phyloP scores from a whole-genome alignment of 768 basidiomycete species.

The Cystofilobasidium macerans region DNA sequence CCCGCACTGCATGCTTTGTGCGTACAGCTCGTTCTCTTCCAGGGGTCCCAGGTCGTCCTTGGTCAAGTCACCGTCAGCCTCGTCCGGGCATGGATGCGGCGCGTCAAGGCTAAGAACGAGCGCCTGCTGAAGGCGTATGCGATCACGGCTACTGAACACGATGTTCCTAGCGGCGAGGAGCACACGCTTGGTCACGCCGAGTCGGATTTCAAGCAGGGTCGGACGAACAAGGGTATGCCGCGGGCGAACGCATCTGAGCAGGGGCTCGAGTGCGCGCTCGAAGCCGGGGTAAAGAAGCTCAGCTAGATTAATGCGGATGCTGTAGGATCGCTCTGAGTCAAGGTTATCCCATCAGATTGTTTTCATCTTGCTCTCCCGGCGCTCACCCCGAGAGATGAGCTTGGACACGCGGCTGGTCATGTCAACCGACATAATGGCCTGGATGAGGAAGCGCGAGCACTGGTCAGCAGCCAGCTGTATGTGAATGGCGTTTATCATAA shows the following conservation, averaged over 20 bases:
- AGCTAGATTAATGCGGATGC: too few species aligned
- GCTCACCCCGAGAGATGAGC: neutral
- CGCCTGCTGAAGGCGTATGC: neutral
- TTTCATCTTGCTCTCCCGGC: neutral
- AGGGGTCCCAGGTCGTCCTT: slow-evolving; percentile 32
- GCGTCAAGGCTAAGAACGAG: slow-evolving; percentile 21
- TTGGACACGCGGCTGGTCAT: neutral
- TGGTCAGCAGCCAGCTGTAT: neutral
- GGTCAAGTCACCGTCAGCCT: slow-evolving; percentile 31
- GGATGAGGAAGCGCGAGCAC: neutral
- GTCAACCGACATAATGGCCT: neutral
- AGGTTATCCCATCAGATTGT: neutral
- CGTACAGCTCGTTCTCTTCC: slow-evolving; percentile 32
- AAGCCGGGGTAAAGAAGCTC: neutral
- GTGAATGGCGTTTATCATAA: neutral
- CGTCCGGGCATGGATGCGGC: slow-evolving; percentile 29
- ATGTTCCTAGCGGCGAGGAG: neutral
- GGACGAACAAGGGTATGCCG: neutral
- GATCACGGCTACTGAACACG: neutral
- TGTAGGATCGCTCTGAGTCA: too few species aligned
- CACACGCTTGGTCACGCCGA: neutral
- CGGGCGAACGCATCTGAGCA: neutral
- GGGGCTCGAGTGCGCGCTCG: neutral
- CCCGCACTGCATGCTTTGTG: neutral
- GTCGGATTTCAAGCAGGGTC: neutral